phyloP scores from a whole-genome alignment of 768 basidiomycete species.

The Boletus fagicola region DNA sequence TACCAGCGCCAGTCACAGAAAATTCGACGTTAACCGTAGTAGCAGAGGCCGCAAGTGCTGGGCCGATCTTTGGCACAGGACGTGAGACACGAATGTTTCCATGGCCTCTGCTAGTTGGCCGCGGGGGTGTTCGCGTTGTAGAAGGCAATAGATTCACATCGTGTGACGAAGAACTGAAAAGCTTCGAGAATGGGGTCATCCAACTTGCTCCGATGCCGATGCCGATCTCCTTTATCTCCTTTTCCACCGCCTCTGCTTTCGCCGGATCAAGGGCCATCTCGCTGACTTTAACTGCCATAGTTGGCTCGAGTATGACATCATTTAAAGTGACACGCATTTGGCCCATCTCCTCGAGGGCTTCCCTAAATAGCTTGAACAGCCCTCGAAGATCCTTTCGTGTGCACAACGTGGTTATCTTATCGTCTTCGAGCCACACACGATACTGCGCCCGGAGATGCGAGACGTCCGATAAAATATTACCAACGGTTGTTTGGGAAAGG shows the following conservation, averaged over 20 bases:
- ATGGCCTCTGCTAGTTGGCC: constrained; percentile 26
- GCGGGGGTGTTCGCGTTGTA: constrained; percentile 27
- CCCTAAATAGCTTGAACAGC: constrained; percentile 82
- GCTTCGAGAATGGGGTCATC: constrained; percentile 85
- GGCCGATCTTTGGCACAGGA: constrained; percentile 74
- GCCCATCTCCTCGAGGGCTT: constrained; percentile 80
- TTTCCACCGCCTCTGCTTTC: constrained; percentile 44
- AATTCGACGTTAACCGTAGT: constrained; percentile 98
- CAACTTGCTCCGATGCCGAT: constrained; percentile 50
- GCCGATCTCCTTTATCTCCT: constrained; percentile 32
- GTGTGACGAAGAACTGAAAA: constrained; percentile 52
- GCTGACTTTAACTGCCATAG: constrained; percentile 66
- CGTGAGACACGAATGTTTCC: constrained; percentile 35
- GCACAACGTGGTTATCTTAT: constrained; percentile 57
- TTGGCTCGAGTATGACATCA: constrained; percentile 86
- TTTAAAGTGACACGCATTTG: constrained; percentile 81
- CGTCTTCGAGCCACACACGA: constrained; percentile 71
- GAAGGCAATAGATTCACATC: constrained; percentile 15
- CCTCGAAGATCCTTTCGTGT: constrained; percentile 79
- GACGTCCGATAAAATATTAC: constrained; percentile 69
- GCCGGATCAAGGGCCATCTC: constrained; percentile 65
- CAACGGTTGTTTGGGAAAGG: constrained; percentile 79
- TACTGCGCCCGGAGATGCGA: constrained; percentile 69
- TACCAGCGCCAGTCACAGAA: constrained; percentile 64
- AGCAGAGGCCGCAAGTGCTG: constrained; percentile 82